Evolutionary conservation across 1,139 yeast species (phyloP), one percentile per base, ranked within the genome.

Genomic region (Lodderomyces parapsilosis): DNA sequence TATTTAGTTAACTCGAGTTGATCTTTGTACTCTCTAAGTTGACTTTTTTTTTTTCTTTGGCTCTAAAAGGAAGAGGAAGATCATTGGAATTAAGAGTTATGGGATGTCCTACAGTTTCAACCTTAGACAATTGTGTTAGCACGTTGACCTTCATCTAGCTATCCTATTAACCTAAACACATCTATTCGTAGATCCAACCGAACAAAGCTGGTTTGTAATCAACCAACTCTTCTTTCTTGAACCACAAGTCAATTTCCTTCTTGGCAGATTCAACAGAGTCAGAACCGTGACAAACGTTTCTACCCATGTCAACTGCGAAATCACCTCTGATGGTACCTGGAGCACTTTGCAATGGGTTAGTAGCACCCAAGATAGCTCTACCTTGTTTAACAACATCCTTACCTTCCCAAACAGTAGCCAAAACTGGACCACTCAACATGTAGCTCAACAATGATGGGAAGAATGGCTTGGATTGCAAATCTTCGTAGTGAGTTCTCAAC

Each of bases 281-380:
- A 57, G 98, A 91, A 72, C 99, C 99, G 83, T 94, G 99, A 70
- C 87, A 80, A 62, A 93, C 96, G 82, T 94, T 94, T 86, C 99
- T 90, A 71, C 99, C 99, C 82, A 89, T 89, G 76, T 94, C 99
- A 63, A 86, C 71, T 63, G 93, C 95, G 57, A 74, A 86, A 78
- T 93, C 98, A 71, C 96, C 98, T 81, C 99, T 90, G 83, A 94
- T 93, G 76, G 99, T 93, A 73, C 99, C 99, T 73, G 98, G 98
- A 58, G 95, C 93, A 60, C 96, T 87, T 62, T 80, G 83, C 69
- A 86, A 81, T 68, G 99, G 99, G 88, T 94, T 91, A 76, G 99
- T 94, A 60, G 99, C 98, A 76, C 99, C 99, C 65, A 94, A 83
- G 68, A 94, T 84, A 64, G 80, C 85, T 80, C 99, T 88, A 71